Evolutionary conservation across 2,329 filamentous ascomycete species (phyloP).

Genomic region (Aspergillus costaricaensis): DNA sequence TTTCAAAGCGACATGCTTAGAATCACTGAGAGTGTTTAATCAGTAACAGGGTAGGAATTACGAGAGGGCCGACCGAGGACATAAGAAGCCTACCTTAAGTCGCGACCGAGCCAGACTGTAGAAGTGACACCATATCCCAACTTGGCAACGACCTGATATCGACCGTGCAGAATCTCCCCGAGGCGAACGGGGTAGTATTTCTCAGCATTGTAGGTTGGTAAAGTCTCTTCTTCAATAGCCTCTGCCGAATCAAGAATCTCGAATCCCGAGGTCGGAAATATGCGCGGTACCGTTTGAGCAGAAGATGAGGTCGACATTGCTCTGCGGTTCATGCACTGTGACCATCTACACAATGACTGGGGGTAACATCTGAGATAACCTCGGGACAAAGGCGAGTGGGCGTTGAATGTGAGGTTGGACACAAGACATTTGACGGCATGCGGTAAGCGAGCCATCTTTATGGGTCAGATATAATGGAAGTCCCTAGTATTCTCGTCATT

Average conservation of each 20-base stretch:
- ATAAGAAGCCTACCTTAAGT: no score
- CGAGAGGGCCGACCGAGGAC: no score
- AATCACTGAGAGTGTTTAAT: neutral
- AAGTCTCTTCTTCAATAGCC: slow-evolving; percentile 21
- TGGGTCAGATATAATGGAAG: no score
- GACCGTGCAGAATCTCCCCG: slow-evolving; percentile 24
- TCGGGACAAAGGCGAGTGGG: neutral
- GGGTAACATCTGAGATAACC: neutral
- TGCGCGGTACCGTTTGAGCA: neutral
- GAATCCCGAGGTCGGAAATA: neutral
- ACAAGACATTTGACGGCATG: neutral
- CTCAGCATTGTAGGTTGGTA: slow-evolving; percentile 21
- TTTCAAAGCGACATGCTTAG: neutral
- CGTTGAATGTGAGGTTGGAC: neutral
- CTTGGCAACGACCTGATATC: slow-evolving; percentile 29
- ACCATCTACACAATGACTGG: neutral
- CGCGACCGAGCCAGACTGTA: neutral
- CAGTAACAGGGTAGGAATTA: no score
- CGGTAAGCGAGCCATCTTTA: neutral
- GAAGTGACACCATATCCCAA: slow-evolving; percentile 24
- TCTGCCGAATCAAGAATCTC: neutral
- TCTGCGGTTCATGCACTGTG: neutral
- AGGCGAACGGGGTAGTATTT: slow-evolving; percentile 26
- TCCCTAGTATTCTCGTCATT: neutral
- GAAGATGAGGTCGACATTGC: neutral